Evolutionary conservation across 1,284 basidiomycete genomes (phyloP), one percentile per base, ranked within the genome.

Genomic region (Fomes fomentarius): DNA sequence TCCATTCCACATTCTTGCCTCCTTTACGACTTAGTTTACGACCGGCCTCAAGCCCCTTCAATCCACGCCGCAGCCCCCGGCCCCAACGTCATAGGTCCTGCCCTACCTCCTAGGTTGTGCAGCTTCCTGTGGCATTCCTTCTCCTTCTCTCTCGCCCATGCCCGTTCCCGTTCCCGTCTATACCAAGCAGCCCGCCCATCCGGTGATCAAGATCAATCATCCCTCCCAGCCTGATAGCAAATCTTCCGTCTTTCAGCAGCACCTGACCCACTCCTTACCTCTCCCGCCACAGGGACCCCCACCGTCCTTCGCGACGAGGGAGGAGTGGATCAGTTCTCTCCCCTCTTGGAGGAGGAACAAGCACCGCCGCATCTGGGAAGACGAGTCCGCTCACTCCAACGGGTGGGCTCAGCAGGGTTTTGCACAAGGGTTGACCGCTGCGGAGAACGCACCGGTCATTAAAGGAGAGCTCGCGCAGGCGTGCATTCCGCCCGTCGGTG

Each of bases 391-490:
- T 60, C 53, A 66, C 45, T 35, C 57, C 45, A 31, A 55, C 25
- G 39, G 56, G 35, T 35, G 24, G 52, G 41, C 53, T 41, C 48
- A 57, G 63, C 78, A 75, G 82, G 77, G 73, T 87, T 89, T 88
- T 87, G 67, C 70, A 60, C 71, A 72, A 74, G 88, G 88, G 89
- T 89, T 91, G 83, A 77, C 80, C 70, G 67, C 66, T 64, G 73
- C 74, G 74, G 74, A 62, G 58, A 78, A 87, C 87, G 86, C 83
- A 76, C 69, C 79, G 69, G 84, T 82, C 76, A 89, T 87, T 89
- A 89, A 91, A 89, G 88, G 88, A 83, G 68, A 78, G 73, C 84
- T 75, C 83, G 85, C 84, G 81, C 78, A 89, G 81, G 84, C 85
- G 82, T 85, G 84, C 78, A 80, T 86, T 85, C 85, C 87, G 85